A percentile compares a stretch with the other conserved stretches of the same genome.
phyloP scores from a whole-genome alignment of 1,139 yeast genomes.

The Diutina scorzettiae region DNA sequence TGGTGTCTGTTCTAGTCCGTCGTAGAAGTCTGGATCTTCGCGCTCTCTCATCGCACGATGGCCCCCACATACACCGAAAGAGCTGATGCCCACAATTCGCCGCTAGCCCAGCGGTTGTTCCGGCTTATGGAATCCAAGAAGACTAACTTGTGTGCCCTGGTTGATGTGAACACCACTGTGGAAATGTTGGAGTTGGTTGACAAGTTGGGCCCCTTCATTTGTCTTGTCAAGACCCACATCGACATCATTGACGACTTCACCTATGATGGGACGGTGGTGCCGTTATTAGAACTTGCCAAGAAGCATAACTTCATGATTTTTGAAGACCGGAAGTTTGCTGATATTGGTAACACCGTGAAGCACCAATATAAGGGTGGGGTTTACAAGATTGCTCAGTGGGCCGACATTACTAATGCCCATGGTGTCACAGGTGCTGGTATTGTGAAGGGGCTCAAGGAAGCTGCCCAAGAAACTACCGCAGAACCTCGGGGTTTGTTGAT shows the following conservation, averaged over 20 bases:
- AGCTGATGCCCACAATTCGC: constrained; percentile 59
- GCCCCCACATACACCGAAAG: constrained; percentile 47
- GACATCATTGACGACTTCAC: constrained; percentile 87
- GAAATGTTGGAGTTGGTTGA: constrained; percentile 69
- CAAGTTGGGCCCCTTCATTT: constrained; percentile 78
- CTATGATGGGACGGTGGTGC: constrained; percentile 65
- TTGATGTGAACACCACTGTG: constrained; percentile 70
- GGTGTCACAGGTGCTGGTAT: constrained; percentile 95
- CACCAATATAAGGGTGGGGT: constrained; percentile 88
- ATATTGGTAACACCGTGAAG: constrained; percentile 96
- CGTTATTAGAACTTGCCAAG: constrained; percentile 32
- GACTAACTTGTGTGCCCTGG: constrained; percentile 91
- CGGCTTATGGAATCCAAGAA: constrained; percentile 66
- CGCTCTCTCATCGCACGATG: constrained; percentile 10
- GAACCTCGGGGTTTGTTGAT: constrained; percentile 82
- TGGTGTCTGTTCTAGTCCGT: too few relatives aligned
- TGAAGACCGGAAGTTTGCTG: constrained; percentile 75
- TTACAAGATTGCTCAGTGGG: constrained; percentile 82
- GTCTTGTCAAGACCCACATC: constrained; percentile 87
- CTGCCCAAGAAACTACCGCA: constrained; percentile 52
- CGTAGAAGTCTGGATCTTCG: too few relatives aligned
- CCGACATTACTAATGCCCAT: constrained; percentile 96
- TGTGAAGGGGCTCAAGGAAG: constrained; percentile 76
- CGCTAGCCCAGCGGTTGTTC: constrained; percentile 69
- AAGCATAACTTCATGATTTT: constrained; percentile 12